Base-by-base conservation (phyloP, 2,329 filamentous ascomycete species). In the Colletotrichum melonis region DNA sequence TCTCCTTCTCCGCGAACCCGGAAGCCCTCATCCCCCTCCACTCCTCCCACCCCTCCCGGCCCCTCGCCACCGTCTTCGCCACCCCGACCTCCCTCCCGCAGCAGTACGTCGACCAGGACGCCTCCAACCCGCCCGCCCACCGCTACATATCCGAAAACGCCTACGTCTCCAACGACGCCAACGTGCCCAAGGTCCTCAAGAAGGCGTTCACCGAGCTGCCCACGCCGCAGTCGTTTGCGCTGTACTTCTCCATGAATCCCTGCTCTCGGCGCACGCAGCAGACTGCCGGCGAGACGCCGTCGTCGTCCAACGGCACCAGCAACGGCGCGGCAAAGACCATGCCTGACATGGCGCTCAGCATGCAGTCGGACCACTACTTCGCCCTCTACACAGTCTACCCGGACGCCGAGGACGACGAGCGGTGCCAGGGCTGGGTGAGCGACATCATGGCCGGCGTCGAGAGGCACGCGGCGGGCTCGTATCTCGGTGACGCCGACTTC, bases 321-420 rank as follows among this genome's bases (percentile, higher is more conserved):
- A 52, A 66, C 28, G 4, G 32, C 57, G 11, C 56, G 5, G 49
- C 9, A 8, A 28, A 24, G 57, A 57, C 73, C 35, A 78, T 86
- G 46, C 81, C 83, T 1, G 85, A 87, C 69, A 90, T 90, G 88
- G 88, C 88, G 4, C 79, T 89, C 16, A 87, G 84, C 32, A 84
- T 89, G 84, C 87, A 89, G 67, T 84, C 83, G 0, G 88, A 90
- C 75, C 88, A 90, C 77, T 90, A 90, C 78, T 86, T 90, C 76
- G 87, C 88, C 1, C 67, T 88, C 3, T 90, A 90, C 75, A 82
- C 85, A 0, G 79, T 88, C 2, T 90, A 86, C 84, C 84, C 88
- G 62, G 79, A 87, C 28, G 80, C 78, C 22, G 73, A 77, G 2
- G 86, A 89, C 52, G 88, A 89, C 72, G 77, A 76, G 0, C 73